phyloP scores from a whole-genome alignment of 1,139 yeast genomes.

The Hanseniaspora sp. region DNA sequence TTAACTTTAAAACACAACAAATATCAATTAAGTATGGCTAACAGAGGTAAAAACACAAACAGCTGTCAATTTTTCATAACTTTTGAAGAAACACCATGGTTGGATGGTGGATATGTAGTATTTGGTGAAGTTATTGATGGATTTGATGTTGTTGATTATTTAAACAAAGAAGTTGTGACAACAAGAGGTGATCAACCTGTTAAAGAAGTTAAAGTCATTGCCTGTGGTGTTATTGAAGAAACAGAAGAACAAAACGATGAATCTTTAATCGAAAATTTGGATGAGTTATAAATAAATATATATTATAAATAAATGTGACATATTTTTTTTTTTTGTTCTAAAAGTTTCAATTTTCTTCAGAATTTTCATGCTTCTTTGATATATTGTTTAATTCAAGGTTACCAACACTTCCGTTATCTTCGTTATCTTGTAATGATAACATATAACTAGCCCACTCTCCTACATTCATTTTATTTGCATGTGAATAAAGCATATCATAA shows the following conservation, averaged over 20 bases:
- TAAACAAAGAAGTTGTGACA: conserved; percentile 41
- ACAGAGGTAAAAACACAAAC: conserved; percentile 67
- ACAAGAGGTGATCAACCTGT: conserved; percentile 41
- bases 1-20: conserved; percentile 51
- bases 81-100: conserved; percentile 51
- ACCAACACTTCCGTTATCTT: neutral
- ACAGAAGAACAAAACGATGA: neutral
- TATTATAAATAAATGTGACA: neutral
- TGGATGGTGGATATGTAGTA: conserved; percentile 66
- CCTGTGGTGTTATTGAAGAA: conserved; percentile 12
- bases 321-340: neutral
- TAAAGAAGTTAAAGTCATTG: conserved; percentile 8
- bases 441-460: conserved; percentile 1
- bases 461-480: neutral
- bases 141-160: conserved; percentile 45
- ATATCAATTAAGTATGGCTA: conserved; percentile 70
- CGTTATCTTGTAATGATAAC: neutral
- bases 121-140: conserved; percentile 71
- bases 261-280: neutral
- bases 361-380: neutral
- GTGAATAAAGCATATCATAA: conserved; percentile 11
- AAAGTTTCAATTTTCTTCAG: neutral
- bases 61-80: conserved; percentile 73
- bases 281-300: conserved; percentile 9
- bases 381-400: neutral